Evolutionary conservation across 2,329 filamentous ascomycete genomes (phyloP).

Genomic region (Ophiostoma ulmi): DNA sequence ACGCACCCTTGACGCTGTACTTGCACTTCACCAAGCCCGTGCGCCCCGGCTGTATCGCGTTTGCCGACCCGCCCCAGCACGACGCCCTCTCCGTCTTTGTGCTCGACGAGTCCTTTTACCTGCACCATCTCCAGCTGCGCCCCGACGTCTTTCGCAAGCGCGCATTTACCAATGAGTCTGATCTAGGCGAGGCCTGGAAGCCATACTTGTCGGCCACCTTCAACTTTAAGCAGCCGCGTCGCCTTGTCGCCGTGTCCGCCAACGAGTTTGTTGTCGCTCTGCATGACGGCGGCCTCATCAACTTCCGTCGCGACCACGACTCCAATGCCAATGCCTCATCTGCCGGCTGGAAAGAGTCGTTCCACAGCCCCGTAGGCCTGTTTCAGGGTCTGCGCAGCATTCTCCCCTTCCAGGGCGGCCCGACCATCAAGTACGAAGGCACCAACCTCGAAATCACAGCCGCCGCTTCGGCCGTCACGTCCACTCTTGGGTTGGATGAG

Average conservation of each 20-base stretch:
- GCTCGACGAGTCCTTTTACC: conserved; percentile 68
- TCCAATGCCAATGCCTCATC: not conserved
- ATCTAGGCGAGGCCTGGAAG: conserved; percentile 72
- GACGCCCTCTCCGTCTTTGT: conserved; percentile 76
- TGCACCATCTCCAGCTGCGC: conserved; percentile 79
- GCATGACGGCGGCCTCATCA: conserved; percentile 70
- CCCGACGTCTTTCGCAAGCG: conserved; percentile 74
- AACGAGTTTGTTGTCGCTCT: conserved; percentile 75
- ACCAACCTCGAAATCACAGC: conserved; percentile 62
- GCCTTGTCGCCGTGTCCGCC: conserved; percentile 68
- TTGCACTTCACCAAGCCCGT: conserved; percentile 72
- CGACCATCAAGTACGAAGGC: conserved; percentile 59
- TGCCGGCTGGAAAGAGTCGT: conserved; percentile 61
- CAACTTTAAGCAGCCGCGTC: conserved; percentile 71
- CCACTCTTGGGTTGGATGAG: conserved; percentile 46
- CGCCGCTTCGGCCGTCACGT: conserved; percentile 57
- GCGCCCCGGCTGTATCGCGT: conserved; percentile 69
- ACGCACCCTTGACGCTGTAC: conserved; percentile 70
- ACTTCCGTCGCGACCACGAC: conserved; percentile 59
- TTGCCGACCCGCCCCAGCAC: conserved; percentile 73
- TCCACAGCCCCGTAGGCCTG: conserved; percentile 71
- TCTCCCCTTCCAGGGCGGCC: conserved; percentile 60
- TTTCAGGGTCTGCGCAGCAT: conserved; percentile 60
- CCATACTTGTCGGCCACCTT: conserved; percentile 68
- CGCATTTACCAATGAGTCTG: conserved; percentile 60